phyloP scores from a whole-genome alignment of 2,329 filamentous ascomycete species.

The Neoscytalidium dimidiatum region DNA sequence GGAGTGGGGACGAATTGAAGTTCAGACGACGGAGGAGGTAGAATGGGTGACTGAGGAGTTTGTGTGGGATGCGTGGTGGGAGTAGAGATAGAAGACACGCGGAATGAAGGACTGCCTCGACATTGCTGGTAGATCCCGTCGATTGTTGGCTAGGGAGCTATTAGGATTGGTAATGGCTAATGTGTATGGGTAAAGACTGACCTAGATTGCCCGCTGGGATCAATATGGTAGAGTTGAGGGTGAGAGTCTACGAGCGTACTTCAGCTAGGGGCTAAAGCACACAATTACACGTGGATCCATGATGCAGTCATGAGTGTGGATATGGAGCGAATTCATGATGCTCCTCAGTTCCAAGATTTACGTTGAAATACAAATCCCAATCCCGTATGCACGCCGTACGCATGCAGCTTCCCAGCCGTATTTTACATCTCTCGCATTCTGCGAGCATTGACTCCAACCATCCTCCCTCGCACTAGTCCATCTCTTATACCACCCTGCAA shows the following conservation, averaged over 20 bases:
- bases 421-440: neutral
- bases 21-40: constrained; percentile 53
- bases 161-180: neutral
- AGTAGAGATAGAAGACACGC: neutral
- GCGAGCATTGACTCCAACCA: neutral
- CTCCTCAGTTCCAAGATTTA: neutral
- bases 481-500: constrained; percentile 62
- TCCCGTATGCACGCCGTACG: constrained; percentile 10
- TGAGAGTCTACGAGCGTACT: too few species aligned
- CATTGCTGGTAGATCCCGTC: neutral
- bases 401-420: constrained; percentile 6
- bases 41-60: neutral
- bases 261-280: too few species aligned
- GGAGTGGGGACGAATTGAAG: constrained; percentile 59
- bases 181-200: neutral
- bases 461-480: neutral
- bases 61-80: too few species aligned
- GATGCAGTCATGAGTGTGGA: neutral
- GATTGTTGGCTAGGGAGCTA: neutral
- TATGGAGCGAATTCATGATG: neutral
- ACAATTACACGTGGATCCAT: neutral
- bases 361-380: constrained; percentile 6
- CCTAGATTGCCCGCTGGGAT: too few species aligned
- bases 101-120: neutral
- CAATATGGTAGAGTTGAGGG: too few species aligned